These are phyloP conservation scores for Pholiota microspora DNA, from an alignment of 768 basidiomycete species.

Conservation along the genomic window DNA sequence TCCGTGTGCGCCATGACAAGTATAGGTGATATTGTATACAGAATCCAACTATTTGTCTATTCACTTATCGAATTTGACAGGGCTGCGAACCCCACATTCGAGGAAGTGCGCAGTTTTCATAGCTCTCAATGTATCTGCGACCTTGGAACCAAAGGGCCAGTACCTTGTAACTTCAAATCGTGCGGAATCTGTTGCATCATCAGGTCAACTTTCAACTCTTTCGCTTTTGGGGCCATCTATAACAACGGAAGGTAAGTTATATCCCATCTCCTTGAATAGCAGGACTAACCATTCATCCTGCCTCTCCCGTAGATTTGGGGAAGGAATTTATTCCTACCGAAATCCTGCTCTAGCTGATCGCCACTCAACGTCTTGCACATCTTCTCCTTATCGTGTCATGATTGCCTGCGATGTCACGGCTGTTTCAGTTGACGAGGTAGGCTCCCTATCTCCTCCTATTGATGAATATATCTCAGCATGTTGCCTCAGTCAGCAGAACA, in stretches of 20 bases:
- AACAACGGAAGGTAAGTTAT: constrained; percentile 53
- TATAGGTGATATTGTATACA: no score
- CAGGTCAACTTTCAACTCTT: constrained; percentile 53
- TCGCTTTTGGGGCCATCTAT: constrained; percentile 52
- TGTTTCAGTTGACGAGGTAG: constrained; percentile 32
- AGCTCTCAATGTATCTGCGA: constrained; percentile 69
- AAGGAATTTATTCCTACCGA: constrained; percentile 61
- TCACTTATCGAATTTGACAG: constrained; percentile 16
- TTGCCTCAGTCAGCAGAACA: constrained; percentile 31
- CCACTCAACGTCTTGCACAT: constrained; percentile 64
- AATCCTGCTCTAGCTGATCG: constrained; percentile 58
- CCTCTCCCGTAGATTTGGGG: constrained; percentile 40
- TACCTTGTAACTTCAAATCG: constrained; percentile 55
- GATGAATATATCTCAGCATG: no score
- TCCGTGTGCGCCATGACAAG: constrained; percentile 42
- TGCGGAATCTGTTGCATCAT: constrained; percentile 64
- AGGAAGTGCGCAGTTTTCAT: constrained; percentile 59
- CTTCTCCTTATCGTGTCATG: constrained; percentile 65
- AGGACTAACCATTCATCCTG: neutral
- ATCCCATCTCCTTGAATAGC: neutral
- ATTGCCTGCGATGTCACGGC: constrained; percentile 57
- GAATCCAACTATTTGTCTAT: no score
- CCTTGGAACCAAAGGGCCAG: constrained; percentile 51
- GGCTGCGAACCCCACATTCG: constrained; percentile 33
- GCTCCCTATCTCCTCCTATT: constrained; percentile 7